phyloP scores from a whole-genome alignment of 768 basidiomycete genomes.

The Pleurotus eryngii region DNA sequence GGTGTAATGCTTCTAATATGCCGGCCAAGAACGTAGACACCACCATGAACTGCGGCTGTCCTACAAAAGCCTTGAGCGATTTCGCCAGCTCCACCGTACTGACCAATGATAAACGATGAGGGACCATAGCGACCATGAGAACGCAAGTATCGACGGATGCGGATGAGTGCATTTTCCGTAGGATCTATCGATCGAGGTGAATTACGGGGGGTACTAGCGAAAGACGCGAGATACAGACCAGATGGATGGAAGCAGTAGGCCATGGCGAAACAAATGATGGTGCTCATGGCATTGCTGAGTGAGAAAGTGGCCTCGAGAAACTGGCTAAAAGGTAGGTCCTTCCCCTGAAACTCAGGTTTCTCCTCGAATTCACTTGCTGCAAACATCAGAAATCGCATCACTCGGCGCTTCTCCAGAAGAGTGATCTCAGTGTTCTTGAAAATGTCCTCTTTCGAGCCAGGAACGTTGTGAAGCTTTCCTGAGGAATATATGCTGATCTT shows the following conservation, averaged over 20 bases:
- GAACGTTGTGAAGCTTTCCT: constrained; percentile 59
- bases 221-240: constrained; percentile 39
- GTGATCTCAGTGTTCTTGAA: constrained; percentile 81
- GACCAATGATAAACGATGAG: constrained; percentile 85
- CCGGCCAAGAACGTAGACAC: constrained; percentile 69
- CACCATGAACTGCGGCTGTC: constrained; percentile 77
- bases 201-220: constrained; percentile 7
- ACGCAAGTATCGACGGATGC: constrained; percentile 69
- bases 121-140: constrained; percentile 83
- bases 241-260: constrained; percentile 59
- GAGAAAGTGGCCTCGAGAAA: constrained; percentile 67
- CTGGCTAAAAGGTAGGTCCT: constrained; percentile 51
- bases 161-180: constrained; percentile 60
- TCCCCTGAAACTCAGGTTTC: constrained; percentile 52
- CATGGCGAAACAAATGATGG: constrained; percentile 72
- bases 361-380: constrained; percentile 73
- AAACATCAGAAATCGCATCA: constrained; percentile 91
- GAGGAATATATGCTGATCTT: constrained; percentile 56
- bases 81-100: constrained; percentile 92
- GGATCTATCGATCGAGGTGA: constrained; percentile 45
- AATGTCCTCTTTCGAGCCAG: constrained; percentile 88
- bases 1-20: constrained; percentile 29
- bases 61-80: constrained; percentile 90
- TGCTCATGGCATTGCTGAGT: constrained; percentile 52
- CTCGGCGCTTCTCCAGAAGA: constrained; percentile 79